Conservation (phyloP, 1,284 basidiomycete genomes). For the Microbotryum scabiosae region DNA sequence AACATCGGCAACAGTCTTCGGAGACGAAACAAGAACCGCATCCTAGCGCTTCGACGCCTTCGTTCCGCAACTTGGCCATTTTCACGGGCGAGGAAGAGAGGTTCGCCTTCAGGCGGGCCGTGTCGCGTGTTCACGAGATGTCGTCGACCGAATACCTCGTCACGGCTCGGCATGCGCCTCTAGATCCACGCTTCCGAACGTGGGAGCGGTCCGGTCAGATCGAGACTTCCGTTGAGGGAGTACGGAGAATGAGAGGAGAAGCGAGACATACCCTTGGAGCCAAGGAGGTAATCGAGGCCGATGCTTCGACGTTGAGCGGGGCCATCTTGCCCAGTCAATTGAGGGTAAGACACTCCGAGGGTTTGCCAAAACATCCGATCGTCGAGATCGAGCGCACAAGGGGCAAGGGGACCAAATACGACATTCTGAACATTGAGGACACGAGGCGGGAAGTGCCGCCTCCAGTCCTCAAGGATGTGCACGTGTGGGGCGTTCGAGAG, state of each 20-base stretch:
- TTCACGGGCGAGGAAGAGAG: slow-evolving; percentile 50
- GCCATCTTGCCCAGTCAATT: slow-evolving; percentile 21
- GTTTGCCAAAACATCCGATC: slow-evolving; percentile 5
- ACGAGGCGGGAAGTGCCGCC: not conserved
- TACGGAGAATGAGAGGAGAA: not conserved
- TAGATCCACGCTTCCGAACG: slow-evolving; percentile 18
- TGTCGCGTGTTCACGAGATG: slow-evolving; percentile 60
- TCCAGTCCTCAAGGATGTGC: slow-evolving; percentile 8
- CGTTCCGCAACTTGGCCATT: slow-evolving; percentile 50
- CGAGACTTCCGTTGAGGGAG: not conserved
- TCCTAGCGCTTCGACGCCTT: slow-evolving; percentile 27
- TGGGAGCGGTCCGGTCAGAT: slow-evolving; percentile 18
- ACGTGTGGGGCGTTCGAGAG: slow-evolving; percentile 34
- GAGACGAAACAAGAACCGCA: slow-evolving; percentile 9
- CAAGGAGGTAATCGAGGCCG: not conserved
- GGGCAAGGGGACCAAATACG: slow-evolving; percentile 6
- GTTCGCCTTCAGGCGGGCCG: slow-evolving; percentile 49
- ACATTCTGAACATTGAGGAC: not conserved
- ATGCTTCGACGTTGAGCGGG: slow-evolving; percentile 12
- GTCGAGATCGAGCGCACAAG: not conserved
- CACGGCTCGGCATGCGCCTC: slow-evolving; percentile 17
- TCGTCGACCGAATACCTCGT: slow-evolving; percentile 48
- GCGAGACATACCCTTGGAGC: slow-evolving; percentile 15
- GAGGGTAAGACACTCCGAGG: slow-evolving; percentile 15
- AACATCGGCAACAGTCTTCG: not conserved